Conservation (phyloP, 371 early-diverging fungal genomes). For the Catenaria anguillulae region DNA sequence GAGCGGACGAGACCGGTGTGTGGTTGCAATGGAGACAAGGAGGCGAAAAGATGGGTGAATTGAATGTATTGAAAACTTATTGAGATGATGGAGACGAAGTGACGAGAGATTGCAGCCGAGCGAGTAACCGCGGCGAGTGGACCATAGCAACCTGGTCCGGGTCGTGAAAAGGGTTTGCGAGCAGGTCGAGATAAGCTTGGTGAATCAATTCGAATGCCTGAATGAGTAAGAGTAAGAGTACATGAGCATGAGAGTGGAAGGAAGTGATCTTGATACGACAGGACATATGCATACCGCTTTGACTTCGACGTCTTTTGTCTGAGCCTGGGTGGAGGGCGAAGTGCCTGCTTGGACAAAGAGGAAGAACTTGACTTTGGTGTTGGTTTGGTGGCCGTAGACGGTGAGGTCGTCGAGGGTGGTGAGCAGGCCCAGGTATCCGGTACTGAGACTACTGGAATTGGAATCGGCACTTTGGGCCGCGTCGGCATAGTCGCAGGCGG, state of each 20-base stretch:
- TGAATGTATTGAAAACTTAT: too few relatives aligned
- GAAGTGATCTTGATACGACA: not conserved
- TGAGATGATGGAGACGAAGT: too few relatives aligned
- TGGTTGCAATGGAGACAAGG: too few relatives aligned
- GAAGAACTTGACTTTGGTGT: slow-evolving; percentile 65
- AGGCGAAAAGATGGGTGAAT: too few relatives aligned
- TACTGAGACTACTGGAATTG: slow-evolving; percentile 52
- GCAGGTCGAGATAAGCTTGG: slow-evolving; percentile 53
- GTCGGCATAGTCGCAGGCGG: slow-evolving; percentile 73
- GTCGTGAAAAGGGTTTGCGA: slow-evolving; percentile 71
- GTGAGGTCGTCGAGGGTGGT: slow-evolving; percentile 74
- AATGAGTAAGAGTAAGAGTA: too few relatives aligned
- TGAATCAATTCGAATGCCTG: slow-evolving; percentile 69
- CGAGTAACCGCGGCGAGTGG: not conserved
- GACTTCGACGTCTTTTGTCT: slow-evolving; percentile 53
- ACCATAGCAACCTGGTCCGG: slow-evolving; percentile 15
- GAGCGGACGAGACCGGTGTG: not conserved
- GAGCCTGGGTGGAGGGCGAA: slow-evolving; percentile 60
- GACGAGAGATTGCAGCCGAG: not conserved
- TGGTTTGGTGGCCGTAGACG: slow-evolving; percentile 76
- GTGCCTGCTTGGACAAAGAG: slow-evolving; percentile 55
- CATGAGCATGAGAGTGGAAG: not conserved
- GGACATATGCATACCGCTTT: slow-evolving; percentile 41
- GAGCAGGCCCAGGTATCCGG: slow-evolving; percentile 64
- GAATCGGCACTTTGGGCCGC: slow-evolving; percentile 65